A percentile compares a stretch with the other conserved stretches of the same genome.
Conservation (phyloP, 2,329 filamentous ascomycete genomes). For the Aspergillus sp. region DNA sequence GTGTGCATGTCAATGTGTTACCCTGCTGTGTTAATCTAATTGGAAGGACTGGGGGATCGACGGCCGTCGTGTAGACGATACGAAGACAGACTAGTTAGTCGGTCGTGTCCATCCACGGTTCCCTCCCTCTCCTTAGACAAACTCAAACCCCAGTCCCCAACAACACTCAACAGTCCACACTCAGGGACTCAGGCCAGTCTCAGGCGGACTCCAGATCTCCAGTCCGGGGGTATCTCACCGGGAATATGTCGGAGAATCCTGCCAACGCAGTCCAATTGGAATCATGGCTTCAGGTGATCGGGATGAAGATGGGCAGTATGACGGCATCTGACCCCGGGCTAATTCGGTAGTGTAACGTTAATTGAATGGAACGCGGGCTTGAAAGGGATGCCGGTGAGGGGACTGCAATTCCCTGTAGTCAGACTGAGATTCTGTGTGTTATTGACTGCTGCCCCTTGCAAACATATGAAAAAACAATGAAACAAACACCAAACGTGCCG, state of each 20-base stretch:
- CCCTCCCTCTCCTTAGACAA: not conserved
- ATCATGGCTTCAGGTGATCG: no score
- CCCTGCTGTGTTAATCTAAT: not conserved
- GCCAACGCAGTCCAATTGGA: not conserved
- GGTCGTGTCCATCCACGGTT: not conserved
- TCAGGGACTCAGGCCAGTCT: not conserved
- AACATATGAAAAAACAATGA: no score
- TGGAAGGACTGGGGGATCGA: not conserved
- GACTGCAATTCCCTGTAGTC: not conserved
- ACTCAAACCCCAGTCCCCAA: no score
- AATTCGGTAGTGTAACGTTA: not conserved
- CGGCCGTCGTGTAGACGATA: not conserved
- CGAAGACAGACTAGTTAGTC: not conserved
- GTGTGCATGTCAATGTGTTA: not conserved
- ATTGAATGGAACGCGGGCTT: not conserved
- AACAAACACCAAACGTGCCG: no score
- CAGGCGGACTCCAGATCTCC: not conserved
- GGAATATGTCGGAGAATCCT: not conserved
- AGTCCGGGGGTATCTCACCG: not conserved
- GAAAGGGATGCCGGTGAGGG: not conserved
- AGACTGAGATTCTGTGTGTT: no score
- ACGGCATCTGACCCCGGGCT: not conserved
- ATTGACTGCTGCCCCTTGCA: not conserved
- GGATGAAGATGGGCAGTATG: not conserved
- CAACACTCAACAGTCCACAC: no score